Base-by-base conservation (phyloP, 805 yeast species). In the Starmerella lactis-condensi region DNA sequence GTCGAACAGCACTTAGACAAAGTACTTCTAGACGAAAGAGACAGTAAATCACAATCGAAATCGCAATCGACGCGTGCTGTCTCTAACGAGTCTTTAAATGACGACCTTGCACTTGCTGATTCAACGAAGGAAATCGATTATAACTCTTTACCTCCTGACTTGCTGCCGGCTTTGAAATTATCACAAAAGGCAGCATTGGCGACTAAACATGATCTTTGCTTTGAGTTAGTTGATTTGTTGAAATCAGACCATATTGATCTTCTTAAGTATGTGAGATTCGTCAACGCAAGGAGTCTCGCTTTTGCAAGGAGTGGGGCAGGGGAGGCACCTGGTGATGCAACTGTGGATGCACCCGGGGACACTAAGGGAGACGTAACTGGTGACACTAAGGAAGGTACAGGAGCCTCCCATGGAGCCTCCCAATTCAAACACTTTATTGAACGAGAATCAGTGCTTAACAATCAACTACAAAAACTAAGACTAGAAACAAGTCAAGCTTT, bases 91-190 rank as follows among this genome's bases (percentile, higher is more conserved):
- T 55, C 78, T 6, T 21, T 6, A 21, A 6, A 7, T 21, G 21
- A 12, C 6, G 12, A 12, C 19, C 14, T 8, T 6, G 18, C 19
- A 6, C 18, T 51, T 51, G 28, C 54, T 39, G 44, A 67, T 52
- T 43, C 73, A 57, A 76, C 79, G 28, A 62, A 58, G 6, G 66
- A 67, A 14, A 68, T 79, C 19, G 62, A n/a, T n/a, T n/a, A n/a
- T n/a, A n/a, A n/a, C n/a, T n/a, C n/a, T n/a, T n/a, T n/a, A n/a
- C n/a, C 65, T 12, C 73, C 44, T 11, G 39, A 40, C 14, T 71
- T 39, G 17, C 21, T 25, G 5, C 22, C 9, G 8, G 30, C 24
- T 6, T 26, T 40, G 9, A 8, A 3, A 5, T 19, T 29, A 8
- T 37, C 45, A 9, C 31, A 31, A 17, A 28, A 30, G 15, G 17